Percentiles rank a stretch among this genome's conserved stretches.
phyloP scores from a whole-genome alignment of 768 basidiomycete genomes.

The Coprinellus micaceus region DNA sequence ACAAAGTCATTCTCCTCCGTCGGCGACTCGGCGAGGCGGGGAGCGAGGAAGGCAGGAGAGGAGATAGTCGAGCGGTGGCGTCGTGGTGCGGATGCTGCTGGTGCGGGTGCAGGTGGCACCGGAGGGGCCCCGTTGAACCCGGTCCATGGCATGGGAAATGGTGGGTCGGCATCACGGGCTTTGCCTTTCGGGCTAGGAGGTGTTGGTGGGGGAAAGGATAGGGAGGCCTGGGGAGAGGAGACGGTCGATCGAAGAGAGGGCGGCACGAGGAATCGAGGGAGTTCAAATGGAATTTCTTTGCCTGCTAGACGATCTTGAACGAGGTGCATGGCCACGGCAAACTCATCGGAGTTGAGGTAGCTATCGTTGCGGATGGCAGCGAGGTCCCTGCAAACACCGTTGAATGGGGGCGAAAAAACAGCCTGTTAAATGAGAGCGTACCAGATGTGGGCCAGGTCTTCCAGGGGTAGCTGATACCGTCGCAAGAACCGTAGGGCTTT shows the following conservation, averaged over 20 bases:
- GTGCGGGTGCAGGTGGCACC: not conserved
- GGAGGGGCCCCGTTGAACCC: too few species aligned
- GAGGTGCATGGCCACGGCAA: slow-evolving; percentile 35
- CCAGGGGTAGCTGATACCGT: slow-evolving; percentile 27
- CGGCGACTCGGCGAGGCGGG: not conserved
- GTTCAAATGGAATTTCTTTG: slow-evolving; percentile 26
- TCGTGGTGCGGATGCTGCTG: not conserved
- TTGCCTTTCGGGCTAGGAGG: slow-evolving; percentile 1
- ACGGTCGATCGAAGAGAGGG: slow-evolving; percentile 17
- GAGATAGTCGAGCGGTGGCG: not conserved
- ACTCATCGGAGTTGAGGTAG: slow-evolving; percentile 33
- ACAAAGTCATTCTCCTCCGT: too few species aligned
- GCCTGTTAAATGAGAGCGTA: slow-evolving; percentile 8
- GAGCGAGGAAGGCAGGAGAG: not conserved
- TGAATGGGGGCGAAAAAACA: not conserved
- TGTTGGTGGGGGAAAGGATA: not conserved
- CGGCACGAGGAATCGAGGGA: slow-evolving; percentile 32
- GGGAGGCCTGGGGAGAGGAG: not conserved
- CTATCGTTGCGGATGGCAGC: slow-evolving; percentile 32
- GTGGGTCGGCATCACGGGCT: not conserved
- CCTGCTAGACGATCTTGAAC: slow-evolving; percentile 30
- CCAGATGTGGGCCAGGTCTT: slow-evolving; percentile 36
- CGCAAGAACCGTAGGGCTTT: slow-evolving; percentile 30
- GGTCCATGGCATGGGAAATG: not conserved
- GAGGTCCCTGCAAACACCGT: slow-evolving; percentile 25